A percentile compares a stretch with the other conserved stretches of the same genome.
These are phyloP conservation scores for Monosporascus ibericus DNA, from an alignment of 2,329 filamentous ascomycete species.

Conservation along the genomic window DNA sequence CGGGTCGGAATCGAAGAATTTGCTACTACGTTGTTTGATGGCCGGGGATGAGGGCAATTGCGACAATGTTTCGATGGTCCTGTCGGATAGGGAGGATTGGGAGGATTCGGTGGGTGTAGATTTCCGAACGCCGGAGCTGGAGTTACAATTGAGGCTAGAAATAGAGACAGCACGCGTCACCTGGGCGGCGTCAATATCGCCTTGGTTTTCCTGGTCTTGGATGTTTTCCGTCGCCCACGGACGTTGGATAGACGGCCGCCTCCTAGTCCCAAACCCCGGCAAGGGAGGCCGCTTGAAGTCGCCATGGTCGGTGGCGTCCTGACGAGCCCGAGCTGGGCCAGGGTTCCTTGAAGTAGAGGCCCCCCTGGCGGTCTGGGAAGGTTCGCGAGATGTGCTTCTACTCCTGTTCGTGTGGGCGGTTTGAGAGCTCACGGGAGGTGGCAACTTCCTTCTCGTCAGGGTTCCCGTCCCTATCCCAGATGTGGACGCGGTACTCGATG, in stretches of 20 bases:
- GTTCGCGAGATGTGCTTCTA: background rate
- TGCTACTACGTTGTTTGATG: conserved; percentile 58
- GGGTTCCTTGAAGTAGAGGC: background rate
- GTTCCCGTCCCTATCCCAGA: background rate
- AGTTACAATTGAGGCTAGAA: background rate
- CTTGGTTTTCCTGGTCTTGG: no score
- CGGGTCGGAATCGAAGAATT: conserved; percentile 64
- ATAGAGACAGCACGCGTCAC: no score
- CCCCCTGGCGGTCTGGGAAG: background rate
- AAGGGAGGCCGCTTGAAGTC: background rate
- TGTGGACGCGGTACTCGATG: background rate
- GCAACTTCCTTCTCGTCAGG: background rate
- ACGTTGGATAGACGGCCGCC: background rate
- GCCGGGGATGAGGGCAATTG: conserved; percentile 73
- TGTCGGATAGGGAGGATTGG: conserved; percentile 64
- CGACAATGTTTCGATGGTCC: conserved; percentile 79
- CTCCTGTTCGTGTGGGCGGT: background rate
- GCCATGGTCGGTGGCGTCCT: background rate
- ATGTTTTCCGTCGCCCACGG: background rate
- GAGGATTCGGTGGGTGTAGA: background rate
- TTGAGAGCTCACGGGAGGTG: background rate
- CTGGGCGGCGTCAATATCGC: background rate
- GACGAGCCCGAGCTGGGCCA: background rate
- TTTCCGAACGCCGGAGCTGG: conserved; percentile 7
- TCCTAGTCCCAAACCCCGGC: background rate